A percentile compares a stretch with the other conserved stretches of the same genome.
Conservation (phyloP, 192 early-diverging fungal species). For the Umbelopsis ramanniana region DNA sequence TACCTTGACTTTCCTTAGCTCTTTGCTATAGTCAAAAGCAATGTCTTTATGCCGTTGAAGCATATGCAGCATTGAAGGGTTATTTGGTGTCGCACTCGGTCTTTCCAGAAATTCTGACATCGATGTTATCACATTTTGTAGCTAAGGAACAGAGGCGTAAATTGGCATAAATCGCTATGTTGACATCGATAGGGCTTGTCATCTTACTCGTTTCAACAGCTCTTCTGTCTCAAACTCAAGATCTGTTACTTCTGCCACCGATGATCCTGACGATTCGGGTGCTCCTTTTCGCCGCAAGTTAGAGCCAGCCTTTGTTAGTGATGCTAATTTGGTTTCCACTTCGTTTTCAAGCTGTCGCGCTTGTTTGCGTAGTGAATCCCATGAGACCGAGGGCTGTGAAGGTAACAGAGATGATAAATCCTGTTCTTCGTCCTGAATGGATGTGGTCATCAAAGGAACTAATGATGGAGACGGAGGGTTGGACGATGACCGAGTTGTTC, state of each 20-base stretch:
- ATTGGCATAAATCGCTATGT: background rate
- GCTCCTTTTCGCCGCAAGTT: conserved; percentile 20
- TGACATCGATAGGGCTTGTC: background rate
- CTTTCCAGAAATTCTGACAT: conserved; percentile 69
- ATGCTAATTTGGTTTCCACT: conserved; percentile 65
- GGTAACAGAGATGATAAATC: conserved; percentile 24
- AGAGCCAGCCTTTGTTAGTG: conserved; percentile 54
- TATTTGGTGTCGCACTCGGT: conserved; percentile 51
- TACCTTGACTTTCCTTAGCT: conserved; percentile 76
- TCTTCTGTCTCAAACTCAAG: conserved; percentile 63
- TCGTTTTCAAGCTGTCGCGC: conserved; percentile 76
- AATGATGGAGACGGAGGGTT: conserved; percentile 29
- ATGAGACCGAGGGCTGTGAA: conserved; percentile 35
- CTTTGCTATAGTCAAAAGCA: conserved; percentile 77
- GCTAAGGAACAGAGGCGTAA: conserved; percentile 39
- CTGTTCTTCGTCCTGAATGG: conserved; percentile 27
- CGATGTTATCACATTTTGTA: conserved; percentile 58
- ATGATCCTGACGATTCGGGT: conserved; percentile 11
- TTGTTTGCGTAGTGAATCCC: conserved; percentile 74
- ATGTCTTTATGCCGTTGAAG: conserved; percentile 79
- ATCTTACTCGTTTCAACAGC: conserved; percentile 63
- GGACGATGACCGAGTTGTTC: conserved; percentile 10
- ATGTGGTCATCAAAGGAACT: conserved; percentile 24
- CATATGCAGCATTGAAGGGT: conserved; percentile 72
- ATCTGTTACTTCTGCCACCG: conserved; percentile 35